Conservation (phyloP, 164 flowering plant genomes). For the Hamamelis virginiana region DNA sequence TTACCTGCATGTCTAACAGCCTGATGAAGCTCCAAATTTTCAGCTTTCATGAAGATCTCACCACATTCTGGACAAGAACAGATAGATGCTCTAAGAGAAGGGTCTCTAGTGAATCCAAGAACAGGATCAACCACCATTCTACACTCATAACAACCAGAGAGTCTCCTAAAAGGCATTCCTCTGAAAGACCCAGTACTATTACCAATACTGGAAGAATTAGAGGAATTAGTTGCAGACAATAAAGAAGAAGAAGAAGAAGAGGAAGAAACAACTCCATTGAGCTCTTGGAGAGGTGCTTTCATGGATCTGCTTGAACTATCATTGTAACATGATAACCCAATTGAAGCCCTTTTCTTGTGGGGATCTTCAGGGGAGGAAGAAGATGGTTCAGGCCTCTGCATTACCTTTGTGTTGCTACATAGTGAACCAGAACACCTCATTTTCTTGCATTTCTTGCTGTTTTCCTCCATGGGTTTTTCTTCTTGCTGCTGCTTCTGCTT, state of each 20-base stretch:
- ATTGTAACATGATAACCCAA: conserved; percentile 17
- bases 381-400: conserved; percentile 58
- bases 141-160: conserved; percentile 93
- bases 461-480: conserved; percentile 25
- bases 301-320: conserved; percentile 43
- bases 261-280: conserved; percentile 31
- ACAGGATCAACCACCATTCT: conserved; percentile 86
- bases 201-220: conserved; percentile 21
- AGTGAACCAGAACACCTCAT: conserved; percentile 76
- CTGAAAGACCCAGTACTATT: conserved; percentile 48
- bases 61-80: conserved; percentile 80
- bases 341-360: conserved; percentile 43
- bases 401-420: conserved; percentile 73
- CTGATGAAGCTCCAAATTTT: conserved; percentile 79
- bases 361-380: conserved; percentile 38
- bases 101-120: conserved; percentile 56
- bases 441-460: conserved; percentile 55
- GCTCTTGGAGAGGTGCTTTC: conserved; percentile 40
- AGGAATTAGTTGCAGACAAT: conserved; percentile 28
- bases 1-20: conserved; percentile 90
- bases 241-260: conserved; percentile 42
- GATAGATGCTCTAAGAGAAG: conserved; percentile 58
- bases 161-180: conserved; percentile 67
- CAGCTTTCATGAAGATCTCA: conserved; percentile 74
- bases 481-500: conserved; percentile 13